Base-by-base conservation (phyloP, 2,329 filamentous ascomycete species). In the Bretziella fagacearum region DNA sequence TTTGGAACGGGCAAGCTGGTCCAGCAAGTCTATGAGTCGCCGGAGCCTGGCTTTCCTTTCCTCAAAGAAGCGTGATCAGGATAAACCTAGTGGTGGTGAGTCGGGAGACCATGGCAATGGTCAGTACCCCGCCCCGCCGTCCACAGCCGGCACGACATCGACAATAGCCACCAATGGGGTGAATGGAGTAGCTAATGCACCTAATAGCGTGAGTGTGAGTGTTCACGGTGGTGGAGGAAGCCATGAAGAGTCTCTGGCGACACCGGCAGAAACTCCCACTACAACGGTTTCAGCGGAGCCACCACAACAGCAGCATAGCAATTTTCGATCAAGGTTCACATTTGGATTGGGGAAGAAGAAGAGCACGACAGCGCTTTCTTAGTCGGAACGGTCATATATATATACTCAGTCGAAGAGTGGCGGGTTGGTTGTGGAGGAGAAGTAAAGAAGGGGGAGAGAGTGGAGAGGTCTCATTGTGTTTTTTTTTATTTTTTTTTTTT, bases 11-110 rank as follows among this genome's bases (percentile, higher is more conserved):
- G 77, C 82, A 53, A 74, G 78, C 54, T 71, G 79, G 47, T 76
- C 76, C 7, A 84, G 79, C 60, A 89, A 84, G 65, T 86, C 83
- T 53, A 72, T 93, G 65, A 74, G 82, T 42, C 75, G 79, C 52
- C 84, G 81, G 61, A 81, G 82, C 54, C 79, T 84, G 56, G 73
- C 71, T 26, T 81, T 83, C 56, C 63, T 79, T 30, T 43, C 44
- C 3, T 66, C 69, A 55, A 75, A 73, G 52, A 69, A 73, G 52
- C 69, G 64, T 58, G 55, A 51, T 26, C 37, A 43, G 7, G 46
- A 48, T 35, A 54, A 53, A 37, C 57, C 59, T 46, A 22, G 20
- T 18, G 39, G 40, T 32, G 27, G 22, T 11, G n/a, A 32, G 11
- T 11, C n/a, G n/a, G 20, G 25, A 26, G 20, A 7, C 15, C 18